Evolutionary conservation across 2,329 filamentous ascomycete genomes (phyloP).

Genomic region (Colletotrichum tanaceti): DNA sequence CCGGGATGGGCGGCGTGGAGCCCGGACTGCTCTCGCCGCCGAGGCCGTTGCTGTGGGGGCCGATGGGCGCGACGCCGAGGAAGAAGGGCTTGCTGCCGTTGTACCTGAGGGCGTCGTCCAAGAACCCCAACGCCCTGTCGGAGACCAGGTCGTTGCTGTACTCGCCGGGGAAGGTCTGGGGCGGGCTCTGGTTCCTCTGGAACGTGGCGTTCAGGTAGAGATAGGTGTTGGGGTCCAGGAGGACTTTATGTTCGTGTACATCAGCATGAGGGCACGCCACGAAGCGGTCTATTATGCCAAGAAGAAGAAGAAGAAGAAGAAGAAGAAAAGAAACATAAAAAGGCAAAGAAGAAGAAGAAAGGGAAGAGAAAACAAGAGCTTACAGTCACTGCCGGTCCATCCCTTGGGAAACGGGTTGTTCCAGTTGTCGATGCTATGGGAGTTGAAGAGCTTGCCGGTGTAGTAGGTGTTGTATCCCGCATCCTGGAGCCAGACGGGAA

Average conservation of each 20-base stretch:
- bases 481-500: constrained; percentile 77
- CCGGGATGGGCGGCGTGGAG: constrained; percentile 62
- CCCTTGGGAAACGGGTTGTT: constrained; percentile 66
- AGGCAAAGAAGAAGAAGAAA: too few species aligned
- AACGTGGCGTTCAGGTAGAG: constrained; percentile 63
- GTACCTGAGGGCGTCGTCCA: constrained; percentile 67
- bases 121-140: constrained; percentile 67
- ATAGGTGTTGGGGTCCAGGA: constrained; percentile 53
- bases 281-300: not conserved
- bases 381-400: constrained; percentile 62
- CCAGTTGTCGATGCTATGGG: constrained; percentile 71
- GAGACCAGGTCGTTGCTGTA: constrained; percentile 68
- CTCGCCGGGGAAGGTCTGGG: constrained; percentile 47
- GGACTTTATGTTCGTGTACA: constrained; percentile 48
- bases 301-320: too few species aligned
- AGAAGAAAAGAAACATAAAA: too few species aligned
- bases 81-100: constrained; percentile 71
- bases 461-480: constrained; percentile 79
- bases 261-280: not conserved
- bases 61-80: constrained; percentile 72
- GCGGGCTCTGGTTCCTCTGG: constrained; percentile 54
- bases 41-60: constrained; percentile 69
- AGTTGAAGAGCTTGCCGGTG: constrained; percentile 78
- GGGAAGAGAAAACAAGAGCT: constrained; percentile 2
- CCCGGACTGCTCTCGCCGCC: constrained; percentile 32